These are phyloP conservation scores for Corynespora cassiicola DNA, from an alignment of 2,329 filamentous ascomycete genomes.

Conservation along the genomic window DNA sequence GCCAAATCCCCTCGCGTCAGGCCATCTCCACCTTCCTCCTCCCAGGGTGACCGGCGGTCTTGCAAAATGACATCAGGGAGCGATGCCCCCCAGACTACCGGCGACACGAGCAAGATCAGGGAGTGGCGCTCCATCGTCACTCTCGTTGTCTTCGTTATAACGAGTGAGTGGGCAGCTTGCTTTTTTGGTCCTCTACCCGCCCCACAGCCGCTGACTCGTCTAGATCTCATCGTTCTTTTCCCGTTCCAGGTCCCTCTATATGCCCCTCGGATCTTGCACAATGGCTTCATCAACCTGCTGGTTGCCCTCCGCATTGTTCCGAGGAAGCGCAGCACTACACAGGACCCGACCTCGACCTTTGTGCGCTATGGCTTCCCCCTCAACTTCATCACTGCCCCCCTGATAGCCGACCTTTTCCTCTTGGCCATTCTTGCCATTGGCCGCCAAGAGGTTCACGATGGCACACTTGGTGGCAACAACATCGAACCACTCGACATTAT, in stretches of 20 bases:
- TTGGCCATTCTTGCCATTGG: slow-evolving; percentile 74
- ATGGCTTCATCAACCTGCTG: slow-evolving; percentile 54
- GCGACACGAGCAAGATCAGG: slow-evolving; percentile 64
- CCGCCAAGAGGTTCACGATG: slow-evolving; percentile 69
- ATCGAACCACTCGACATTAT: slow-evolving; percentile 77
- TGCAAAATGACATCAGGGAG: slow-evolving; percentile 6
- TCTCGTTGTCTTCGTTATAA: slow-evolving; percentile 71
- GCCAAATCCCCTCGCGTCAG: no score
- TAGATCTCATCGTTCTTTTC: slow-evolving; percentile 73
- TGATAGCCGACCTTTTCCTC: slow-evolving; percentile 74
- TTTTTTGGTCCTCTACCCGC: neutral
- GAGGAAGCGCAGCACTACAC: slow-evolving; percentile 29
- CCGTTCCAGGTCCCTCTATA: slow-evolving; percentile 71
- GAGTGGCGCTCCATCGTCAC: slow-evolving; percentile 75
- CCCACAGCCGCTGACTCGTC: no score
- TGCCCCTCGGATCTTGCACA: slow-evolving; percentile 60
- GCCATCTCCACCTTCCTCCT: no score
- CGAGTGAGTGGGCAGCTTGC: slow-evolving; percentile 62
- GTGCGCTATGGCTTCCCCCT: slow-evolving; percentile 66
- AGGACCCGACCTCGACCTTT: slow-evolving; percentile 51
- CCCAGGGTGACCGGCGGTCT: no score
- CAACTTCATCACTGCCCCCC: slow-evolving; percentile 74
- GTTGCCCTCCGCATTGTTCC: slow-evolving; percentile 57
- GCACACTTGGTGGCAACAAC: slow-evolving; percentile 69
- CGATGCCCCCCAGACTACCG: slow-evolving; percentile 18